phyloP scores from a whole-genome alignment of 1,139 yeast genomes.

The Geotrichum histeridarum region DNA sequence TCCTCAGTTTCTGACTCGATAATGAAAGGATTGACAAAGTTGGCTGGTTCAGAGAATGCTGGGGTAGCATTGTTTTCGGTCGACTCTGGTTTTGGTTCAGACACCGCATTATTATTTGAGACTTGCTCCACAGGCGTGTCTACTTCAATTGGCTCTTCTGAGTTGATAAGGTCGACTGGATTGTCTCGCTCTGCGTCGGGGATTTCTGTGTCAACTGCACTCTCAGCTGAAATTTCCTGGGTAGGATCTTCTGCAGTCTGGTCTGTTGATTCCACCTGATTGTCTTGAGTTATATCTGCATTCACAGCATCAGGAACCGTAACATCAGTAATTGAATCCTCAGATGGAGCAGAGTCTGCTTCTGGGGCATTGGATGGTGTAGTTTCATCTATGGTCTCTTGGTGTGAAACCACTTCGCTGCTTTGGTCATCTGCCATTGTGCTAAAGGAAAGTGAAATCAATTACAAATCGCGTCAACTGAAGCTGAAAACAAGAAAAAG shows the following conservation, averaged over 20 bases:
- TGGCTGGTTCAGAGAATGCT: neutral
- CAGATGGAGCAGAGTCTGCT: too few species aligned
- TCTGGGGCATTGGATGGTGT: too few species aligned
- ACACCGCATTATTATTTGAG: too few species aligned
- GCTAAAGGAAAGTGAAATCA: neutral
- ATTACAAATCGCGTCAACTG: neutral
- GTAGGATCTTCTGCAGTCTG: too few species aligned
- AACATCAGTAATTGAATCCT: too few species aligned
- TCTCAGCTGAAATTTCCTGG: neutral
- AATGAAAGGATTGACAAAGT: conserved; percentile 1
- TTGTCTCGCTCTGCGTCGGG: neutral
- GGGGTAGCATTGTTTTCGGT: neutral
- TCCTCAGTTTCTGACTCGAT: conserved; percentile 7
- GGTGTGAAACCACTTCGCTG: too few species aligned
- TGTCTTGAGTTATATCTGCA: too few species aligned
- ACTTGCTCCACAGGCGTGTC: neutral
- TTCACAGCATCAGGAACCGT: too few species aligned
- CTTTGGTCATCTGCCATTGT: neutral
- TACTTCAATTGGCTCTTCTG: neutral
- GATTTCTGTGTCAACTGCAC: neutral
- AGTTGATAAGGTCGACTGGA: neutral
- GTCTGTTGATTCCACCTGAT: too few species aligned
- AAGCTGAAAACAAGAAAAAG: neutral
- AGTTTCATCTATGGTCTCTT: too few species aligned
- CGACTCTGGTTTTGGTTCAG: too few species aligned